Evolutionary conservation across 352 stramenopile genomes (phyloP).

Genomic region (Phytophthora podocarpi): DNA sequence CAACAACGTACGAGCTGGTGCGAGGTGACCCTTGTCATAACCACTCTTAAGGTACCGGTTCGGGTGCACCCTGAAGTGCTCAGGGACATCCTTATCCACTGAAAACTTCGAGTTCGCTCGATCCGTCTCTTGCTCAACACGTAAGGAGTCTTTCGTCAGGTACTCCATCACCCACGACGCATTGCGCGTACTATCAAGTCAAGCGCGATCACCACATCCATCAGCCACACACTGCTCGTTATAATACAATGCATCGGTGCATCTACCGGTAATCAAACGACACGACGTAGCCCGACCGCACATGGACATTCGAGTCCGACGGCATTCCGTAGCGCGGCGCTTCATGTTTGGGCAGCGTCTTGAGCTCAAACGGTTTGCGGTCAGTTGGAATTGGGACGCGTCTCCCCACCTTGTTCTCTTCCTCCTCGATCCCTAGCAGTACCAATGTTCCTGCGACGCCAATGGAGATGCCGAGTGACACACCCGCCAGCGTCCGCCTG

Average conservation of each 20-base stretch:
- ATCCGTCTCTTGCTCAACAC: constrained; percentile 69
- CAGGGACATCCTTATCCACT: constrained; percentile 71
- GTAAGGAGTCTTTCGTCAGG: constrained; percentile 74
- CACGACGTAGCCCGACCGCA: constrained; percentile 81
- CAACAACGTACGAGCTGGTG: constrained; percentile 73
- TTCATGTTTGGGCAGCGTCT: constrained; percentile 50
- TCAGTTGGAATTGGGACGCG: constrained; percentile 17
- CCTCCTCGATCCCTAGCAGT: constrained; percentile 37
- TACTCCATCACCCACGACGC: constrained; percentile 88
- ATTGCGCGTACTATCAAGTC: constrained; percentile 68
- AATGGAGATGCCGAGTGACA: constrained; percentile 59
- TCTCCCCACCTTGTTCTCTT: constrained; percentile 13
- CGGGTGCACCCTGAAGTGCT: constrained; percentile 87
- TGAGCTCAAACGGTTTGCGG: constrained; percentile 10
- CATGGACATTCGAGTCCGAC: constrained; percentile 70
- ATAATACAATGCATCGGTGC: too few species aligned
- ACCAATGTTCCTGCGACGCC: constrained; percentile 51
- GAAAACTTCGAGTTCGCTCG: constrained; percentile 89
- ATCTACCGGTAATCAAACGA: constrained; percentile 84
- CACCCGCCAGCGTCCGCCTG: constrained; percentile 47
- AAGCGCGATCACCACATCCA: background rate
- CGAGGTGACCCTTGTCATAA: constrained; percentile 96
- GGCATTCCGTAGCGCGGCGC: constrained; percentile 76
- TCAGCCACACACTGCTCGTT: background rate
- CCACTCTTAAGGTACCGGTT: constrained; percentile 90